These are phyloP conservation scores for Metschnikowia orientalis DNA, from an alignment of 805 yeast species.

Conservation along the genomic window DNA sequence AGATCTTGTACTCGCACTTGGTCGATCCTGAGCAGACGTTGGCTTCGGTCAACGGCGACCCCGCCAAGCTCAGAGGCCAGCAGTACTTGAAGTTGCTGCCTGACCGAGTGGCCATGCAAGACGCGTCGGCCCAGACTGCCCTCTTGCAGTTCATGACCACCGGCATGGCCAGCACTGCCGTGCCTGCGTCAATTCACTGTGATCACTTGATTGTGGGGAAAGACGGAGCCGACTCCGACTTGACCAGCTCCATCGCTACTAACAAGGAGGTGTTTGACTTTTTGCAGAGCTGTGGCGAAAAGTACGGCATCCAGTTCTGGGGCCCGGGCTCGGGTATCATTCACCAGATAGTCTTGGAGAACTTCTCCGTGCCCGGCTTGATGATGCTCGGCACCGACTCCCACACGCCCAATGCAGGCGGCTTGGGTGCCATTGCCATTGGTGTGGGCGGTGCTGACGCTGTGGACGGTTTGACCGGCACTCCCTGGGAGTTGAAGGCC, in stretches of 20 bases:
- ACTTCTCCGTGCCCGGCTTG: conserved; percentile 94
- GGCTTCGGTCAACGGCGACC: conserved; percentile 42
- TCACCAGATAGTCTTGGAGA: conserved; percentile 95
- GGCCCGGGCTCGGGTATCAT: conserved; percentile 99
- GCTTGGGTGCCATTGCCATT: conserved; percentile 95
- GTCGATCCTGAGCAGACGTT: conserved; percentile 83
- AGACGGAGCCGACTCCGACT: conserved; percentile 83
- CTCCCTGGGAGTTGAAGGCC: conserved; percentile 98
- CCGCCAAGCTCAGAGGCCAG: conserved; percentile 69
- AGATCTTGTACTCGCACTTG: conserved; percentile 88
- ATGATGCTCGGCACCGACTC: conserved; percentile 98
- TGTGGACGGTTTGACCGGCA: conserved; percentile 93
- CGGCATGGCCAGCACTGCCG: conserved; percentile 79
- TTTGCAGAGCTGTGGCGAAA: conserved; percentile 86
- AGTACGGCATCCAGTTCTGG: conserved; percentile 98
- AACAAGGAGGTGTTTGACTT: conserved; percentile 96
- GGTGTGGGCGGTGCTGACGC: conserved; percentile 99
- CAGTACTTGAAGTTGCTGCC: conserved; percentile 91
- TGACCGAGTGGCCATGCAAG: conserved; percentile 99
- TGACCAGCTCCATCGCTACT: conserved; percentile 72
- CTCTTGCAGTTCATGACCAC: conserved; percentile 96
- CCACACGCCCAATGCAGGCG: conserved; percentile 99
- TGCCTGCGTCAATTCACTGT: conserved; percentile 96
- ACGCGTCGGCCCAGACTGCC: conserved; percentile 99
- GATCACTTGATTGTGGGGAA: conserved; percentile 98